Percentiles rank a stretch among this genome's conserved stretches.
Conservation (phyloP, 768 basidiomycete species). For the Boletus sp. region DNA sequence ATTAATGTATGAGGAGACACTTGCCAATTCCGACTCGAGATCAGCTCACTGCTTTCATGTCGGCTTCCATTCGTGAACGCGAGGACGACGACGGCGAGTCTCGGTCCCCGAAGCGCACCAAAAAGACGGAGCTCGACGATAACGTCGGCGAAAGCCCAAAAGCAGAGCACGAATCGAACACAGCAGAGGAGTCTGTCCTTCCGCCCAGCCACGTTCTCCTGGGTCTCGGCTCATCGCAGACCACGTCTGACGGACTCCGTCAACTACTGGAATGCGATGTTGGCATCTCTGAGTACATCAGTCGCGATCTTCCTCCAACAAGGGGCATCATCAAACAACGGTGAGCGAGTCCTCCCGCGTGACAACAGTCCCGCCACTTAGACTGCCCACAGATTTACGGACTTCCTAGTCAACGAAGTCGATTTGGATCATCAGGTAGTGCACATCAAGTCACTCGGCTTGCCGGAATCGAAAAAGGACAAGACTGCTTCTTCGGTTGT, state of each 20-base stretch:
- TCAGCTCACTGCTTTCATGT: slow-evolving; percentile 19
- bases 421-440: slow-evolving; percentile 76
- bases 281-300: slow-evolving; percentile 86
- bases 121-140: slow-evolving; percentile 25
- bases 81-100: slow-evolving; percentile 45
- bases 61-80: slow-evolving; percentile 42
- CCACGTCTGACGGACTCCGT: slow-evolving; percentile 49
- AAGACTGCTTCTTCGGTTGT: slow-evolving; percentile 26
- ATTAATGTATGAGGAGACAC: background rate
- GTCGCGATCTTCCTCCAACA: slow-evolving; percentile 64
- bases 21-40: background rate
- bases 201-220: slow-evolving; percentile 76
- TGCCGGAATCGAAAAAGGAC: slow-evolving; percentile 56
- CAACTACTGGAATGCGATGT: slow-evolving; percentile 75
- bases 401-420: slow-evolving; percentile 94
- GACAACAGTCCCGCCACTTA: background rate
- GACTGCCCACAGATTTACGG: slow-evolving; percentile 71
- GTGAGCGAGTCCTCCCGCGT: slow-evolving; percentile 39
- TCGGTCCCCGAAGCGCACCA: slow-evolving; percentile 38
- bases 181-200: slow-evolving; percentile 36
- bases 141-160: slow-evolving; percentile 6
- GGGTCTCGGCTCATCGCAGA: slow-evolving; percentile 51
- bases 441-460: slow-evolving; percentile 73
- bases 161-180: background rate
- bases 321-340: slow-evolving; percentile 96